Conservation (phyloP, 2,329 filamentous ascomycete genomes). For the Alternaria triticina region DNA sequence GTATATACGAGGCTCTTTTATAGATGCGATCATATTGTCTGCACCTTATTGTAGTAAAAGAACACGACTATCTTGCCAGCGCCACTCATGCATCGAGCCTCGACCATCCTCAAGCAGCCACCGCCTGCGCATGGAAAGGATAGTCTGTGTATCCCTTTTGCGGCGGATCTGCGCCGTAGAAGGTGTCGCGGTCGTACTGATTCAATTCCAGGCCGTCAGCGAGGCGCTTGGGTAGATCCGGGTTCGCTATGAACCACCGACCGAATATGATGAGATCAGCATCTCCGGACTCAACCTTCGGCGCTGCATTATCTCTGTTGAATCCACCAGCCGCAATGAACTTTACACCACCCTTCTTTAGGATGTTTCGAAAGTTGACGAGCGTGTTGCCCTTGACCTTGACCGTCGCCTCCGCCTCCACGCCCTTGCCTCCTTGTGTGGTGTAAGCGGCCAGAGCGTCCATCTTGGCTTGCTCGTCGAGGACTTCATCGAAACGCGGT, state of each 20-base stretch:
- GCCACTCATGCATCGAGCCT: conserved; percentile 15
- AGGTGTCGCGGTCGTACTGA: conserved; percentile 52
- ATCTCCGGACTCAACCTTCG: conserved; percentile 53
- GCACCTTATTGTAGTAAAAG: not conserved
- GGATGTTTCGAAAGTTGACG: conserved; percentile 54
- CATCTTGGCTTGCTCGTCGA: conserved; percentile 47
- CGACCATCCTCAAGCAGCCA: conserved; percentile 21
- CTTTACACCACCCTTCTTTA: conserved; percentile 55
- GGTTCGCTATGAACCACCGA: conserved; percentile 55
- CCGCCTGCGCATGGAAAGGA: conserved; percentile 37
- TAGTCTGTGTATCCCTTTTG: conserved; percentile 52
- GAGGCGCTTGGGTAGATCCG: conserved; percentile 54
- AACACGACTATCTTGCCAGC: not conserved
- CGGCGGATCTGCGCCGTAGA: conserved; percentile 51
- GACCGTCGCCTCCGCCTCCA: conserved; percentile 43
- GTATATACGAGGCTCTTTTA: not conserved
- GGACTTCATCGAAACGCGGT: conserved; percentile 47
- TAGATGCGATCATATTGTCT: not conserved
- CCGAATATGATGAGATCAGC: conserved; percentile 54
- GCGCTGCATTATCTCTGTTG: conserved; percentile 58
- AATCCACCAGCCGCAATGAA: conserved; percentile 65
- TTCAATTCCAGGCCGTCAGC: conserved; percentile 49
- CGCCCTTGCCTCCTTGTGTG: conserved; percentile 29
- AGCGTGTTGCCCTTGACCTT: conserved; percentile 37
- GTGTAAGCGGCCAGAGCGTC: conserved; percentile 49